phyloP scores from a whole-genome alignment of 2,329 filamentous ascomycete species.

The Neophaeococcomyces mojaviensis region DNA sequence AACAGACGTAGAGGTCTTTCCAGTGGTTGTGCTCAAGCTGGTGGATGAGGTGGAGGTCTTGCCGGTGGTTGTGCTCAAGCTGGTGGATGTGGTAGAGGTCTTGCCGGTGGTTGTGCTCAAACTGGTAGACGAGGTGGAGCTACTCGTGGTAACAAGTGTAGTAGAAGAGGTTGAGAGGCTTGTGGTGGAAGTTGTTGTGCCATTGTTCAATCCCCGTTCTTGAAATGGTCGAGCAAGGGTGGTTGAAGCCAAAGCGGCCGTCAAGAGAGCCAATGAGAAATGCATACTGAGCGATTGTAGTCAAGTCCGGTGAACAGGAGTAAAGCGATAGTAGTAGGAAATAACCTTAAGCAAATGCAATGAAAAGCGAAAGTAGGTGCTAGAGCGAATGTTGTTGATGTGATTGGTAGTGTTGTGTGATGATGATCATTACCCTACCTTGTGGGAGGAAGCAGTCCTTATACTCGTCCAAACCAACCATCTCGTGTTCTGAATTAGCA shows the following conservation, averaged over 20 bases:
- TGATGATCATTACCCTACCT: slow-evolving; percentile 4
- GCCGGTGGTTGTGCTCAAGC: neutral
- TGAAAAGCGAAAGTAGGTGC: neutral
- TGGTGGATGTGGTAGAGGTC: slow-evolving; percentile 3
- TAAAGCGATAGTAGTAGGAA: neutral
- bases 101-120: neutral
- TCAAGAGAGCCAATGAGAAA: slow-evolving; percentile 13
- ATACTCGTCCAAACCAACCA: slow-evolving; percentile 1
- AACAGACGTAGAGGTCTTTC: slow-evolving; percentile 1
- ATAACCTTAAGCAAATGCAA: slow-evolving; percentile 1
- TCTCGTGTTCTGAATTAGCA: neutral
- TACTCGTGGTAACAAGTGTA: neutral
- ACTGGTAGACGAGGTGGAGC: slow-evolving; percentile 1
- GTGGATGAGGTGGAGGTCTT: slow-evolving; percentile 5
- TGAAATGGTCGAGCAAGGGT: slow-evolving; percentile 19
- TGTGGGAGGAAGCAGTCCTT: neutral
- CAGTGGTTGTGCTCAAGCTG: slow-evolving; percentile 1
- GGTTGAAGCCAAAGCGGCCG: slow-evolving; percentile 20
- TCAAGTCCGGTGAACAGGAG: neutral
- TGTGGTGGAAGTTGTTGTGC: slow-evolving; percentile 9
- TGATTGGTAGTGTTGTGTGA: neutral
- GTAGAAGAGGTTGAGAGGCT: slow-evolving; percentile 5
- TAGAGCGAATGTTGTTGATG: slow-evolving; percentile 6
- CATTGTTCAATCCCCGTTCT: slow-evolving; percentile 11
- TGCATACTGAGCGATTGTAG: slow-evolving; percentile 10